Base-by-base conservation (phyloP, 169 alveolate species). In the Plasmodium billcollinsi region DNA sequence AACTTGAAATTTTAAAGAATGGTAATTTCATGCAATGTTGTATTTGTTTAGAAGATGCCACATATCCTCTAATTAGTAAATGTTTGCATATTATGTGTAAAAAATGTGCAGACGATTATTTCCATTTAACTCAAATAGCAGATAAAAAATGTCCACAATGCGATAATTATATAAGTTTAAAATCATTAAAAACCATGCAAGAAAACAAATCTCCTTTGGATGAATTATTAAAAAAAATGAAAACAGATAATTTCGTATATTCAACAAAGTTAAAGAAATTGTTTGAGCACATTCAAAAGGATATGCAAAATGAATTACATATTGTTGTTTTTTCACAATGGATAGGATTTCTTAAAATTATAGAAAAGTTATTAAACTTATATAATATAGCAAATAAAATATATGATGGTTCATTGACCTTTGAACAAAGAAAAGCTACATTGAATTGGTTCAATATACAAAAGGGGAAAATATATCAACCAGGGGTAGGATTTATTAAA, bases 321-420 rank as follows among this genome's bases (percentile, higher is more conserved):
- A 63, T 88, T 58, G 93, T 88, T 8, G 88, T 88, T 6, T 88
- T 88, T 73, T 88, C 93, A 2, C 93, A 88, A 12, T 88, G 93
- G 93, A 88, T 78, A n/a, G 88, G 90, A 9, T 73, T 74, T 63
- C 80, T 88, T 14, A 74, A 78, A 72, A 88, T 88, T 62, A 88
- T 88, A 1, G 63, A 75, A 49, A 75, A 88, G 39, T 74, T 88
- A 78, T 47, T 88, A 49, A 78, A 69, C 1, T 18, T 88, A 12
- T 62, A 88, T 71, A 62, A 88, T 26, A 78, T 88, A 2, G 89
- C 93, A 9, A 74, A 88, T 47, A 72, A 72, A 62, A 75, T 88
- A 24, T 74, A 74, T 78, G 88, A 75, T 7, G 93, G 93, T 20
- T 66, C 88, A 14, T 72, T 74, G 59, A 73, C 88, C 9, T 78